Base-by-base conservation (phyloP, 225 moss, liverwort and hornwort species). In the Bryum argenteum region DNA sequence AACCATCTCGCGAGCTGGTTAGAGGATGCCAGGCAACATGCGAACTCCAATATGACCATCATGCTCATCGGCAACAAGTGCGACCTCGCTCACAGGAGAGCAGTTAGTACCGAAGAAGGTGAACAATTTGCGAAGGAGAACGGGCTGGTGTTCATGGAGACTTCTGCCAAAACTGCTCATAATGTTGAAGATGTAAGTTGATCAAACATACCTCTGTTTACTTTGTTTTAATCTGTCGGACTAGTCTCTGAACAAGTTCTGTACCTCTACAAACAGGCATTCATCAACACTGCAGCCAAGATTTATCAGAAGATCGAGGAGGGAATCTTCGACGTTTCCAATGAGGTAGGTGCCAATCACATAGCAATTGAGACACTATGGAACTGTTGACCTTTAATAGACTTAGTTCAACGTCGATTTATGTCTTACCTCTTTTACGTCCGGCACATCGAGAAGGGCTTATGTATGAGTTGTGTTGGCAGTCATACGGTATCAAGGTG, bases 1-100 rank as follows among this genome's bases (percentile, higher is more conserved):
- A 96, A 96, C 72, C 96, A 96, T 60, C 89, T 96, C 58, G 96
- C 96, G 76, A 96, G 96, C 84, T 96, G 96, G 96, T 82, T 96
- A 76, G 96, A 96, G 80, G 96, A 96, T 86, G 96, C 96, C n/a
- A 79, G 96, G 67, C 96, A 96, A 75, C 96, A 96, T 82, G 96
- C 96, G 11, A 96, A 96, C 73, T 93, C 93, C 63, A 96, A 96
- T 67, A 96, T 96, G 96, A 96, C 96, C 10, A 96, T 93, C 73
- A 96, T 96, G 96, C 89, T 96, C 20, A 93, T 96, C 67, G 96
- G 96, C 54, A 96, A 96, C 70, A 96, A 96, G 79, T 93, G 93
- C 51, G 96, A 96, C 74, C 81, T 96, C 60, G 85, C 93, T 59
- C 96, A 96, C 59, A 87, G 93, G 61, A 90, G 96, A 80, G 93